Base-by-base conservation (phyloP, 2,329 filamentous ascomycete genomes). In the Ophiosphaerella herpotricha region DNA sequence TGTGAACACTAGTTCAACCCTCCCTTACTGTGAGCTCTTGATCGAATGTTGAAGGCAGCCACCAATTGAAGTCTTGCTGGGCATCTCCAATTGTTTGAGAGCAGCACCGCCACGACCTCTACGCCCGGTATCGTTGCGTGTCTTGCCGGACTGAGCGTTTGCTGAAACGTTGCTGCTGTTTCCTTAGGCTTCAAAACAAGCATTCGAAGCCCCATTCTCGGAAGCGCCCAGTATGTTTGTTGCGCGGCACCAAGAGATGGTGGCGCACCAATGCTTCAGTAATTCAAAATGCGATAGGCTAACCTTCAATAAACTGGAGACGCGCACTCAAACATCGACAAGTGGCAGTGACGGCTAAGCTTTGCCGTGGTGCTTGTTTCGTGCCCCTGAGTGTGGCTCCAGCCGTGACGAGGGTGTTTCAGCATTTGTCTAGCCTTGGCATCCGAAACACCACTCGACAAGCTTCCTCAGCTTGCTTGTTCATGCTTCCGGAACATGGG, bases 341-440 rank as follows among this genome's bases (percentile, higher is more conserved):
- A 39, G 43, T 50, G 5, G 13, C 18, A 32, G 39, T 52, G 48
- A 51, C 46, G 51, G 53, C 53, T 62, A 67, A 65, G 67, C 64
- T 60, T 70, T 57, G 54, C 51, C 34, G 44, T 47, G 43, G 48
- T 61, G 60, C 61, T 66, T 68, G 54, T 60, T 50, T 59, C 50
- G 54, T 56, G 39, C 50, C 54, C 56, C 52, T 48, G 59, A 55
- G 18, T 48, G 43, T 32, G 44, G 54, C 55, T 53, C 51, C 44
- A 47, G 42, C 46, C 34, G 42, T 29, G n/a, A n/a, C 42, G 44
- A 37, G 50, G 39, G 43, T 23, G 61, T 64, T 64, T 64, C 59
- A 64, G 53, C 48, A 23, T 43, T 60, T 60, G 52, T 57, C 52
- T 44, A 18, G 57, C 39, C 61, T 63, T 66, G 59, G 60, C 60